Evolutionary conservation across 2,329 filamentous ascomycete genomes (phyloP), one percentile per base, ranked within the genome.

Genomic region (Claviceps pazoutovae): DNA sequence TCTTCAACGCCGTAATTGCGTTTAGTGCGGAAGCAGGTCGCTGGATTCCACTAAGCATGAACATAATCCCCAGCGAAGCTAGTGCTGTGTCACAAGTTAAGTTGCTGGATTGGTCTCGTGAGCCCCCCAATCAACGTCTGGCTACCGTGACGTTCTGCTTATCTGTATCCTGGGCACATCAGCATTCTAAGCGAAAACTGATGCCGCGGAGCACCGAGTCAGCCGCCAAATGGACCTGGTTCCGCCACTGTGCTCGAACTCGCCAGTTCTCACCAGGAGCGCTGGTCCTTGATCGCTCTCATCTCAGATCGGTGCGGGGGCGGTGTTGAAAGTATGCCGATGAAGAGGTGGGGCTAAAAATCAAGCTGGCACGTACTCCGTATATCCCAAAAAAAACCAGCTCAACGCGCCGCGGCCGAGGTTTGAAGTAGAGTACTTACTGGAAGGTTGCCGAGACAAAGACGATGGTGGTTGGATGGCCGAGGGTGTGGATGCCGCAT

Each of bases 1-100:
- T 46, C 8, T 46, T 14, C 26, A 30, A 11, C 9, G 4, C n/a
- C 30, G 8, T 36, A 3, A 19, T 13, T 36, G 44, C 9, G 30
- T 46, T 37, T 43, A 23, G 48, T n/a, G 23, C 47, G n/a, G 39
- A 42, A 34, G 34, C 19, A 16, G 14, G 16, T 48, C 23, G 19
- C 9, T 8, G 7, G n/a, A n/a, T 37, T 42, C 47, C 26, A n/a
- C 37, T 7, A 42, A 23, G 30, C 30, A 30, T 19, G 46, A 38
- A 48, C 17, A 26, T n/a, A 17, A 39, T 26, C 8, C 38, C 43
- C 19, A 34, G 38, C 37, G 43, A 46, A 30, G 38, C 38, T 46
- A 50, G 51, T 23, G 30, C 21, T 37, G 47, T 47, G 37, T 39
- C 30, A 50, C 48, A 46, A 19, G 34, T 39, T 49, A 46, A 19